phyloP scores from a whole-genome alignment of 371 early-diverging fungal genomes.

The Mycotypha africana region DNA sequence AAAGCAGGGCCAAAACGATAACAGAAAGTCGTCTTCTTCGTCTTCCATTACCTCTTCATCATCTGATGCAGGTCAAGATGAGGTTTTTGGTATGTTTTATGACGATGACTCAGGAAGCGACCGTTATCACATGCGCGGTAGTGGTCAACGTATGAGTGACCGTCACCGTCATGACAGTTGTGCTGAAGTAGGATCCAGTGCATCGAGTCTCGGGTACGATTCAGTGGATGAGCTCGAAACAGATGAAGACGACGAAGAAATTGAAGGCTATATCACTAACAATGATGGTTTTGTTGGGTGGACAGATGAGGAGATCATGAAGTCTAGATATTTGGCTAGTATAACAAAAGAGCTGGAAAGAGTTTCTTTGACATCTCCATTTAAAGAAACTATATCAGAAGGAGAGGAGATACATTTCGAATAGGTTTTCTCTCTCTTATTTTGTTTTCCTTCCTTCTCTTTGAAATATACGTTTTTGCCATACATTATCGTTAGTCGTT shows the following conservation, averaged over 20 bases:
- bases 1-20: too few species aligned
- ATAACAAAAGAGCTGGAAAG: constrained; percentile 21
- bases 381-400: too few species aligned
- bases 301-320: constrained; percentile 40
- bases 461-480: too few species aligned
- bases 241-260: constrained; percentile 2
- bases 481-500: too few species aligned
- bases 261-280: constrained; percentile 9
- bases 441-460: too few species aligned
- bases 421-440: too few species aligned
- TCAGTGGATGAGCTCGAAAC: constrained; percentile 8
- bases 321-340: constrained; percentile 17
- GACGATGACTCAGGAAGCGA: constrained; percentile 14
- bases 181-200: neutral
- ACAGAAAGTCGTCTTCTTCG: constrained; percentile 8
- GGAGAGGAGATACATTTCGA: too few species aligned
- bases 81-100: constrained; percentile 34
- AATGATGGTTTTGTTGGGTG: constrained; percentile 30
- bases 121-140: neutral
- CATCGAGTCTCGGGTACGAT: constrained; percentile 2
- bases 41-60: constrained; percentile 3
- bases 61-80: constrained; percentile 18
- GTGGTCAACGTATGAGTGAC: neutral
- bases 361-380: too few species aligned
- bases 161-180: neutral